phyloP scores from a whole-genome alignment of 192 early-diverging fungal species.

The Ramicandelaber brevisporus region DNA sequence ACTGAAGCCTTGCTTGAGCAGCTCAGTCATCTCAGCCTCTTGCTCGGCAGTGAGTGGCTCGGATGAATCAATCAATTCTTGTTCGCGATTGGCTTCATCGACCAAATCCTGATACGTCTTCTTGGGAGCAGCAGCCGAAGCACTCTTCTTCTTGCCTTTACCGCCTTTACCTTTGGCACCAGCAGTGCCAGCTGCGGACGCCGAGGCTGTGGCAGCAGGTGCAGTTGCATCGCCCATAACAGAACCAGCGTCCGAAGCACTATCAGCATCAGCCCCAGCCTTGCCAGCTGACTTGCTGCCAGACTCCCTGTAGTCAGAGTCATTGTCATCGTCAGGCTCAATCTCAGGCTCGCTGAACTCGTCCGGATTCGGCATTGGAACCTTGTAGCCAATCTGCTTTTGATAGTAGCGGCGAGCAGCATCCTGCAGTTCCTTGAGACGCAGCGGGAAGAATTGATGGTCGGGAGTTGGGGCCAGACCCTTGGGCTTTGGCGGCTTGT shows the following conservation, averaged over 20 bases:
- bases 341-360: too few relatives aligned
- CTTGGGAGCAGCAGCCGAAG: too few relatives aligned
- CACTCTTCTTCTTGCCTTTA: too few relatives aligned
- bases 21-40: constrained; percentile 40
- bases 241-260: too few relatives aligned
- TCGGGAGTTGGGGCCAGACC: constrained; percentile 50
- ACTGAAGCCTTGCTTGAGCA: constrained; percentile 45
- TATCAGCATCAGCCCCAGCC: too few relatives aligned
- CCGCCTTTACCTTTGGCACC: too few relatives aligned
- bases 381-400: constrained; percentile 44
- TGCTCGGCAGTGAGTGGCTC: constrained; percentile 83
- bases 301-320: too few relatives aligned
- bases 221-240: too few relatives aligned
- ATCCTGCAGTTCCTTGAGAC: constrained; percentile 53
- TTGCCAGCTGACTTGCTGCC: too few relatives aligned
- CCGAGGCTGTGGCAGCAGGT: too few relatives aligned
- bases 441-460: constrained; percentile 77
- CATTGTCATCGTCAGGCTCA: too few relatives aligned
- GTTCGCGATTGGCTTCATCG: constrained; percentile 28
- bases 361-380: constrained; percentile 21
- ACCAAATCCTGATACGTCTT: constrained; percentile 30
- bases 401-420: constrained; percentile 51
- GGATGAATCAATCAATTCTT: constrained; percentile 62
- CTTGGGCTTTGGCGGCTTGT: constrained; percentile 31
- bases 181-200: too few relatives aligned